Evolutionary conservation across 163 green algal species (phyloP), one percentile per base, ranked within the genome.

Genomic region (Chloromonas sp.): DNA sequence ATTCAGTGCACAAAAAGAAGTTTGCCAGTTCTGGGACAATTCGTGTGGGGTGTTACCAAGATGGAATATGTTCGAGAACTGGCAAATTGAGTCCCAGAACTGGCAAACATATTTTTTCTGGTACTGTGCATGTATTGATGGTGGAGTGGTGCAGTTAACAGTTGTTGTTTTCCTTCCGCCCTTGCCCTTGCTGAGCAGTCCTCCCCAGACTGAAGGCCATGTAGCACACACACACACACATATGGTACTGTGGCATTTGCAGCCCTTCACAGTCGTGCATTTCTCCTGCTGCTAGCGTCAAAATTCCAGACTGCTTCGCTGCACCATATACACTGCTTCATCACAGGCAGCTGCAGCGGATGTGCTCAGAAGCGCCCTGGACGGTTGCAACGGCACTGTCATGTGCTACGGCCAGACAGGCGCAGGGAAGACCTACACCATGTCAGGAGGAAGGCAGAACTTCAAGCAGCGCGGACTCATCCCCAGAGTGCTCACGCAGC

Each of bases 381-480:
- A 97, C 5, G 95, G 95, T 60, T 96, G 94, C 90, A 97, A 97
- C 84, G 92, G 92, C 71, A 95, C 91, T 78, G 87, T 98, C 81
- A 91, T 98, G 86, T 94, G 88, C 82, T 96, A 96, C 79, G 93
- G 93, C 1, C 93, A 96, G 66, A 95, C 92, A 89, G 92, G 91
- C 11, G 91, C 91, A 0, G 93, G 94, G 81, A 97, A 97, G 89
- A 97, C 94, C 0, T 92, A 93, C 89, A 97, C 93, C 1, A 96
- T 97, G 92, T 91, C 92, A 76, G 93, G 93, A 58, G 85, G 88
- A 79, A 84, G 87, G 61, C 66, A 85, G 59, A 84, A 59, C 78
- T 92, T 90, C 85, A 86, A 88, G 78, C 86, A 91, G 86, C 89
- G 90, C 3, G 90, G 90, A 58, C 80, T 94, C 76, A 93, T 94